Evolutionary conservation across 495 filamentous ascomycete species (phyloP).

Genomic region (Trichocladium antarcticum): DNA sequence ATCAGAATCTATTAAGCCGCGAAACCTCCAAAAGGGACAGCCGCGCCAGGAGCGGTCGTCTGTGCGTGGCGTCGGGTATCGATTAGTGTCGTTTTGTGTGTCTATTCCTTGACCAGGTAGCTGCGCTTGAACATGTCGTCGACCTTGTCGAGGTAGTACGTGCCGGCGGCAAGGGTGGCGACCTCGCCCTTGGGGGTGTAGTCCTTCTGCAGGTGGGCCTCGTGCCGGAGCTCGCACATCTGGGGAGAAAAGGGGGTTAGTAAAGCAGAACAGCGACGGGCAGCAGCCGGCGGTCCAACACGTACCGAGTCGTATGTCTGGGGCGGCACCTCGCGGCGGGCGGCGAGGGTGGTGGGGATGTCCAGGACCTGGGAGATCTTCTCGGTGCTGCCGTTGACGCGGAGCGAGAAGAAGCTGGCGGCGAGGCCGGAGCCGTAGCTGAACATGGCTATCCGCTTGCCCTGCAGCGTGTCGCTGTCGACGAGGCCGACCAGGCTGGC

Average conservation of each 20-base stretch:
- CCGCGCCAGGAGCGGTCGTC: background rate
- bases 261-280: too few species aligned
- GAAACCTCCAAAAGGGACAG: background rate
- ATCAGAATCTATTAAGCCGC: background rate
- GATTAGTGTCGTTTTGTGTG: background rate
- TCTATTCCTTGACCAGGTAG: constrained; percentile 79
- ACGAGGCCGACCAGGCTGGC: constrained; percentile 66
- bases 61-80: background rate
- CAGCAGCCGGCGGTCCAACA: too few species aligned
- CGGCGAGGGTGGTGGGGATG: constrained; percentile 63
- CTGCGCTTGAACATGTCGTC: constrained; percentile 92
- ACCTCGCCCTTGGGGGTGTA: constrained; percentile 66
- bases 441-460: constrained; percentile 86
- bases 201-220: constrained; percentile 87
- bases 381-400: constrained; percentile 65
- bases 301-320: constrained; percentile 74
- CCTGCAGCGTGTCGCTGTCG: constrained; percentile 52
- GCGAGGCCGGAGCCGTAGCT: constrained; percentile 92
- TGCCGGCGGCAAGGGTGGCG: constrained; percentile 65
- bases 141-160: constrained; percentile 82
- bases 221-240: constrained; percentile 90
- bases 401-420: constrained; percentile 78
- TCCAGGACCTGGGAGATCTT: constrained; percentile 68
- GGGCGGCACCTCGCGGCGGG: constrained; percentile 61
- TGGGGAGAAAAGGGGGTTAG: constrained; percentile 29